Evolutionary conservation across 179 eudicot species (phyloP).

Genomic region (Actinidia arguta): DNA sequence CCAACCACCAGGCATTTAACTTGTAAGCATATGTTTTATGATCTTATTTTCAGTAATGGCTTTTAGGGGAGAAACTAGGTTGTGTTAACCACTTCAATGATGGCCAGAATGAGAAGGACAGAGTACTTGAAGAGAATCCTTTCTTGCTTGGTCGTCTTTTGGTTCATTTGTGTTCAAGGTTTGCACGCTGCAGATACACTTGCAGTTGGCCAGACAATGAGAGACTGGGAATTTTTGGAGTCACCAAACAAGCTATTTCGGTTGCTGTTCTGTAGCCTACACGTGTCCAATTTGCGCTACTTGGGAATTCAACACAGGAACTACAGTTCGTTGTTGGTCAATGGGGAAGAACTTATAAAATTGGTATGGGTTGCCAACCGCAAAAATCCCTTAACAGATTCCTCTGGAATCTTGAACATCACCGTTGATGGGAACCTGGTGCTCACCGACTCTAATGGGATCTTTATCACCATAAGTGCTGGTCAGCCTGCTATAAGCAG

Average conservation of each 20-base stretch:
- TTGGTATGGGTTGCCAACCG: not conserved
- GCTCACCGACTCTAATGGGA: not conserved
- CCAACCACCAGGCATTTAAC: too few species aligned
- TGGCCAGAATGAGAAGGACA: not conserved
- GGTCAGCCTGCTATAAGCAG: too few species aligned
- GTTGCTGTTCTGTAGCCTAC: not conserved
- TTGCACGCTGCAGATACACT: not conserved
- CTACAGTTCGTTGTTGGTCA: not conserved
- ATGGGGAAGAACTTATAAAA: not conserved
- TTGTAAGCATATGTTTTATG: too few species aligned
- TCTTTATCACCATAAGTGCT: too few species aligned
- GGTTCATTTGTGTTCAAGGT: not conserved
- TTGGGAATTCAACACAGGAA: not conserved
- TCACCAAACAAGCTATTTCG: not conserved
- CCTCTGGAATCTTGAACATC: not conserved
- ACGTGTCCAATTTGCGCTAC: not conserved
- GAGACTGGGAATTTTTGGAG: not conserved
- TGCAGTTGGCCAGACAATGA: not conserved
- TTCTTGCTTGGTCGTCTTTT: not conserved
- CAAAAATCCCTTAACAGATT: not conserved
- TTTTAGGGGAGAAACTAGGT: too few species aligned
- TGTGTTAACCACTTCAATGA: too few species aligned
- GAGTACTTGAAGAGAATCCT: not conserved
- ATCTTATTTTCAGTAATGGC: too few species aligned
- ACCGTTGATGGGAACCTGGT: not conserved